phyloP scores from a whole-genome alignment of 1,284 basidiomycete genomes.

The Sphagnurus paluster region DNA sequence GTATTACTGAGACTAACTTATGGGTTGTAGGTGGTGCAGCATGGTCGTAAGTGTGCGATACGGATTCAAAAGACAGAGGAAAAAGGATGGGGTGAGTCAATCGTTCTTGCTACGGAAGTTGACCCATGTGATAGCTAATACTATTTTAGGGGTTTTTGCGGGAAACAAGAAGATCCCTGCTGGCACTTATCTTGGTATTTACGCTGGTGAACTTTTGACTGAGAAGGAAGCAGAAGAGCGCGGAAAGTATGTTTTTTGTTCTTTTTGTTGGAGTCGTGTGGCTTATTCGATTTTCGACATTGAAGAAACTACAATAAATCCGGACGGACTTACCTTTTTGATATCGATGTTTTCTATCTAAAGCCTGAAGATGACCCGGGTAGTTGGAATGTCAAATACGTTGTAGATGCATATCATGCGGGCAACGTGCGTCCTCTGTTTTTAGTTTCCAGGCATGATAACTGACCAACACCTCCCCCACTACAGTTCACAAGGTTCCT shows the following conservation, averaged over 20 bases:
- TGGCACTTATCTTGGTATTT: constrained; percentile 80
- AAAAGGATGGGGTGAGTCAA: constrained; percentile 79
- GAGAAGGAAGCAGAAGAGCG: constrained; percentile 68
- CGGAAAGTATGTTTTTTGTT: constrained; percentile 52
- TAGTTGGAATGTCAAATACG: constrained; percentile 46
- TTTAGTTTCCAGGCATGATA: not conserved
- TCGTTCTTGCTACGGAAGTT: not conserved
- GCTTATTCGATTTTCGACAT: constrained; percentile 10
- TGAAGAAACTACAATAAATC: constrained; percentile 78
- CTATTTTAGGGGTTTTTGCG: constrained; percentile 63
- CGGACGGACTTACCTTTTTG: constrained; percentile 84
- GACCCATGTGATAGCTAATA: constrained; percentile 5
- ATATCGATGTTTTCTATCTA: constrained; percentile 77
- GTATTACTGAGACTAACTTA: not conserved
- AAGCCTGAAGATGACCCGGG: constrained; percentile 34
- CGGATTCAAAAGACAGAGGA: constrained; percentile 66
- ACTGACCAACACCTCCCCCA: not conserved
- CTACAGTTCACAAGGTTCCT: constrained; percentile 68
- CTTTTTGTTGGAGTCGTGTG: not conserved
- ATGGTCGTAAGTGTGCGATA: constrained; percentile 67
- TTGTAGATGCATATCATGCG: constrained; percentile 84
- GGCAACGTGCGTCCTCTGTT: constrained; percentile 66
- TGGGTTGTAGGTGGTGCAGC: constrained; percentile 70
- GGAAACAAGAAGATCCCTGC: constrained; percentile 60
- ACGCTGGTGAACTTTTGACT: constrained; percentile 80